Evolutionary conservation across 2,329 filamentous ascomycete species (phyloP).

Genomic region (Lizonia empirigonia): DNA sequence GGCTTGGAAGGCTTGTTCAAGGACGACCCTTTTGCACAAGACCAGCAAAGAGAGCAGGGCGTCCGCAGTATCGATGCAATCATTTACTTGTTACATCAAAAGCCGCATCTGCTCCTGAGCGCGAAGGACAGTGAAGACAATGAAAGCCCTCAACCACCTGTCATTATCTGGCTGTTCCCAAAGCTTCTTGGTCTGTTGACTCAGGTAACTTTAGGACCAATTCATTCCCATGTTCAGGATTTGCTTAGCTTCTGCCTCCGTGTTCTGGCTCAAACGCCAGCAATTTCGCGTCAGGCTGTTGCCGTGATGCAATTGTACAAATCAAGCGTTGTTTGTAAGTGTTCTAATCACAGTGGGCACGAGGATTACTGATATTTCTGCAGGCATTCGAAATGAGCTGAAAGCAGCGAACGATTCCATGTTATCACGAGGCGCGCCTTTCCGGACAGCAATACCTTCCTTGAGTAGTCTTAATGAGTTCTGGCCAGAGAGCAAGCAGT

Average conservation of each 20-base stretch:
- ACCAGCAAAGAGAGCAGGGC: constrained; percentile 64
- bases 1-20: constrained; percentile 72
- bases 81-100: constrained; percentile 73
- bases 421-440: constrained; percentile 14
- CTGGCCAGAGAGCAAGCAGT: constrained; percentile 48
- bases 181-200: constrained; percentile 57
- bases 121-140: constrained; percentile 41
- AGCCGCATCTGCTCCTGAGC: constrained; percentile 67
- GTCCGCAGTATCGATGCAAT: constrained; percentile 79
- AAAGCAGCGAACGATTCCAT: constrained; percentile 40
- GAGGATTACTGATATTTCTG: constrained; percentile 3
- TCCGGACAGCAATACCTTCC: constrained; percentile 47
- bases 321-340: constrained; percentile 51
- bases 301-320: constrained; percentile 46
- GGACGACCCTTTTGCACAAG: constrained; percentile 71
- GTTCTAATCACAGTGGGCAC: not conserved
- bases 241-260: constrained; percentile 48
- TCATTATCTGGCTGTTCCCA: constrained; percentile 61
- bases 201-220: constrained; percentile 47
- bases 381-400: constrained; percentile 55
- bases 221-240: constrained; percentile 47
- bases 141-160: constrained; percentile 47
- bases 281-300: constrained; percentile 45
- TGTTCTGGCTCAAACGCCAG: constrained; percentile 43
- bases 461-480: constrained; percentile 46